Conservation (phyloP, 768 basidiomycete species). For the Mycena rosella region DNA sequence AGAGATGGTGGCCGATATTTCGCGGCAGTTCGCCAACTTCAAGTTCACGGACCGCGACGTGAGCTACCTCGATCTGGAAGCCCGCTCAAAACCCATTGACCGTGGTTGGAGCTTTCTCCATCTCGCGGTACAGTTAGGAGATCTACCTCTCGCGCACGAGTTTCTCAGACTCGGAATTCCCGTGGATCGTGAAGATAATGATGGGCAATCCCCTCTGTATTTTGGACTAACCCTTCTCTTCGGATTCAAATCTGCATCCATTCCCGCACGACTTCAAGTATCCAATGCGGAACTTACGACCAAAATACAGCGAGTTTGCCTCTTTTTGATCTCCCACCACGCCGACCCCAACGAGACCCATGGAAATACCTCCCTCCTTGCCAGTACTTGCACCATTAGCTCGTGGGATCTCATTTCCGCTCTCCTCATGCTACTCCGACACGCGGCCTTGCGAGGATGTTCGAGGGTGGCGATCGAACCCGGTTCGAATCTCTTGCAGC, state of each 20-base stretch:
- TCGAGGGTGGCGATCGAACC: neutral
- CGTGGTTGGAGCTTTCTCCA: slow-evolving; percentile 7
- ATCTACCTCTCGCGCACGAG: slow-evolving; percentile 7
- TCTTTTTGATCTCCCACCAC: slow-evolving; percentile 7
- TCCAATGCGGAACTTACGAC: no score
- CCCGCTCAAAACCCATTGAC: no score
- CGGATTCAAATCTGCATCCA: no score
- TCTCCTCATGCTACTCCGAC: slow-evolving; percentile 2
- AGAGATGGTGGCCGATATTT: no score
- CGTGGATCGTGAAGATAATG: neutral
- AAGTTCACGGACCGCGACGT: no score
- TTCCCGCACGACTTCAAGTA: no score
- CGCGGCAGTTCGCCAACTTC: no score
- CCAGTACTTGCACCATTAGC: neutral
- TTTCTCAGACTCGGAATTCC: neutral
- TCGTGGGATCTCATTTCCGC: neutral
- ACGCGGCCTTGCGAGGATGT: neutral
- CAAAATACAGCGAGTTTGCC: no score
- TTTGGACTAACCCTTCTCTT: neutral
- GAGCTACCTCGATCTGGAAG: no score
- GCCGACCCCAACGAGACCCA: slow-evolving; percentile 12
- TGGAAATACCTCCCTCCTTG: neutral
- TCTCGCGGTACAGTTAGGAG: neutral
- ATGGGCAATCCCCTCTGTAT: neutral
- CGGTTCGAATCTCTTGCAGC: neutral